Percentiles rank a stretch among this genome's conserved stretches.
phyloP scores from a whole-genome alignment of 2,329 filamentous ascomycete species.

The Aspergillus pseudoterreus region DNA sequence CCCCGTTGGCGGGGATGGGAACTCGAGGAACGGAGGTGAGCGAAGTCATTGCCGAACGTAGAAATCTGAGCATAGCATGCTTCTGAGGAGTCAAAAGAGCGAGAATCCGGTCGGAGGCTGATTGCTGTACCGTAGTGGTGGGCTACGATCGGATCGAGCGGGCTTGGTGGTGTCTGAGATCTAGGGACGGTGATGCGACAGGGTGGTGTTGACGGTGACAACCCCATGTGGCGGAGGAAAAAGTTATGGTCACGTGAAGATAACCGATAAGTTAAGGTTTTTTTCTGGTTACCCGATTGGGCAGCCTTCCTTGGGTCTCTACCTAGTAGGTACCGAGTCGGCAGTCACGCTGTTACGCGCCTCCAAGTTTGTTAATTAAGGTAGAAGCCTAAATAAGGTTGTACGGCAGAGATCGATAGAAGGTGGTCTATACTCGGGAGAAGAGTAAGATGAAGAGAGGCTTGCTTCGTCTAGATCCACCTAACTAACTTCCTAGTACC shows the following conservation, averaged over 20 bases:
- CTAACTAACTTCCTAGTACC: too few relatives aligned
- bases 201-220: neutral
- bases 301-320: too few relatives aligned
- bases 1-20: conserved; percentile 79
- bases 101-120: neutral
- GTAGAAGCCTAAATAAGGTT: too few relatives aligned
- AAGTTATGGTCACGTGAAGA: conserved; percentile 21
- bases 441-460: too few relatives aligned
- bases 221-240: conserved; percentile 10
- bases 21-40: conserved; percentile 57
- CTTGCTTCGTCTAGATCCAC: too few relatives aligned
- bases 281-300: neutral
- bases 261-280: conserved; percentile 14
- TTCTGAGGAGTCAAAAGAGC: neutral
- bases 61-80: conserved; percentile 39
- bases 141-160: neutral
- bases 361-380: too few relatives aligned
- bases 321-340: too few relatives aligned
- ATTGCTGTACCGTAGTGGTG: neutral
- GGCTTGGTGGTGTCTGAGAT: neutral
- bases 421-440: too few relatives aligned
- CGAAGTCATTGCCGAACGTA: conserved; percentile 56
- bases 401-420: too few relatives aligned
- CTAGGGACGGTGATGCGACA: neutral
- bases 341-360: too few relatives aligned